Conservation (phyloP, 23 red algal species). For the Gracilaria gracilis region DNA sequence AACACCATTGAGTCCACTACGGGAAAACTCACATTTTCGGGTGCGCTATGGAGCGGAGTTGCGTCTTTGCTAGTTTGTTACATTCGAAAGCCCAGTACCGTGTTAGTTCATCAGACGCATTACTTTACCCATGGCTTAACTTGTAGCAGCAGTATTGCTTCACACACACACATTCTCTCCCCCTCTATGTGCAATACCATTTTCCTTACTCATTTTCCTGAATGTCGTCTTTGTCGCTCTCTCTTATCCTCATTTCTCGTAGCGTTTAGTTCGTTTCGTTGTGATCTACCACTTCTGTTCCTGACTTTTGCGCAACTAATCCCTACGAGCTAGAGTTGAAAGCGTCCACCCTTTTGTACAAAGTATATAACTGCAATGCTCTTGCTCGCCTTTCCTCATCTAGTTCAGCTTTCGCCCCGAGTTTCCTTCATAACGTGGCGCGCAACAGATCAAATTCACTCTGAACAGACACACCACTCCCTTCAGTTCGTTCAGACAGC, state of each 20-base stretch:
- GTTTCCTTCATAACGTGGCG: not conserved
- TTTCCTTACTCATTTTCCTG: not conserved
- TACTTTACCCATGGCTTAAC: constrained; percentile 59
- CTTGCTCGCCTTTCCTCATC: not conserved
- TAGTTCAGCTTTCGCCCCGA: not conserved
- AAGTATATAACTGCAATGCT: not conserved
- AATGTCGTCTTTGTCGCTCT: not conserved
- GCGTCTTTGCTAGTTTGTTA: constrained; percentile 59
- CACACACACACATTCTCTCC: not conserved
- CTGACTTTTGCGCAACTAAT: not conserved
- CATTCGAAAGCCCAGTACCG: constrained; percentile 46
- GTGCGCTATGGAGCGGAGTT: constrained; percentile 45
- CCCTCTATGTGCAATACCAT: not conserved
- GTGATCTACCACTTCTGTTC: not conserved
- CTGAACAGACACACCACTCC: not conserved
- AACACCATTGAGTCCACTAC: constrained; percentile 24
- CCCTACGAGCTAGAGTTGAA: not conserved
- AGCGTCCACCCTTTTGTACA: not conserved
- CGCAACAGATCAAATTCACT: not conserved
- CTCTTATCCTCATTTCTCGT: not conserved
- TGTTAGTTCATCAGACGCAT: constrained; percentile 15
- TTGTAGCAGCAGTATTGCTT: not conserved
- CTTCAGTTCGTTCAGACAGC: not conserved
- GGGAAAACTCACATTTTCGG: constrained; percentile 55
- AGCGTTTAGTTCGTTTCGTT: not conserved